These are phyloP conservation scores for Carex cristatella DNA, from an alignment of 176 grass and related monocot genomes.

Conservation along the genomic window DNA sequence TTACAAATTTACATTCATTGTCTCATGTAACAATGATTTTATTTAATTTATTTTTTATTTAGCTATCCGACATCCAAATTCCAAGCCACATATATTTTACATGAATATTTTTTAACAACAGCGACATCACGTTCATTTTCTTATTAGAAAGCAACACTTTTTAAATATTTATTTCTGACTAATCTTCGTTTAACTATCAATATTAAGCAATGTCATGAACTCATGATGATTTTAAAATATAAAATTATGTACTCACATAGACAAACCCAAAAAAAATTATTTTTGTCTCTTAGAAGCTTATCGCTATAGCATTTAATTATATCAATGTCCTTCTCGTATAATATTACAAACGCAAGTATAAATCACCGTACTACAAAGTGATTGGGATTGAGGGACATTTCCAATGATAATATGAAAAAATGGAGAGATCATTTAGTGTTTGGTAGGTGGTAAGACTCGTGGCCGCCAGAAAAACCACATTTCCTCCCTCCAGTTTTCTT, in stretches of 20 bases:
- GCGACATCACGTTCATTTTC: not conserved
- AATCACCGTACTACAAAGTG: not conserved
- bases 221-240: not conserved
- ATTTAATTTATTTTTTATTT: not conserved
- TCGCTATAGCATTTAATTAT: not conserved
- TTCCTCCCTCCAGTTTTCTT: not conserved
- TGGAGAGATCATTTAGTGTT: not conserved
- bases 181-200: not conserved
- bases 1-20: too few relatives aligned
- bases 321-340: not conserved
- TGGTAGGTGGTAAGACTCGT: slow-evolving; percentile 8
- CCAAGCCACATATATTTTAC: not conserved
- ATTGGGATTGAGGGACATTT: not conserved
- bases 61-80: not conserved
- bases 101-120: not conserved
- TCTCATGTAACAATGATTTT: not conserved
- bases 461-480: not conserved
- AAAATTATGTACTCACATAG: not conserved
- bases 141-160: not conserved
- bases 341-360: not conserved
- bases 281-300: too few relatives aligned
- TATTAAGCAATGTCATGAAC: not conserved
- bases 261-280: not conserved
- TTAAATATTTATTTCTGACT: not conserved
- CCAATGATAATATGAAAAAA: not conserved